Conservation (phyloP, 495 filamentous ascomycete species). For the Amorphotheca resinae region DNA sequence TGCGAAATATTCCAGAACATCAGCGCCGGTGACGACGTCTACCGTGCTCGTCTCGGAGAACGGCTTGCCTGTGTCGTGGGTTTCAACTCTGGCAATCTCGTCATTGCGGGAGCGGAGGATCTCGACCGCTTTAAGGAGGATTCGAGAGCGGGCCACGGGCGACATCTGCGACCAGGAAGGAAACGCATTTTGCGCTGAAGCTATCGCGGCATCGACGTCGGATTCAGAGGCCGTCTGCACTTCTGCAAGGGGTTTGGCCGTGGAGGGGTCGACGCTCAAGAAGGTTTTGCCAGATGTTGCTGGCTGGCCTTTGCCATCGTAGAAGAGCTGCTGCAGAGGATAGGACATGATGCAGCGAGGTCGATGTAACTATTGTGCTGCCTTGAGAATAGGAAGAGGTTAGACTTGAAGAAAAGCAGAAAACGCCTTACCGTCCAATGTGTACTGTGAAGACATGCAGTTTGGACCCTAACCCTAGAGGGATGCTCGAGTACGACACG, state of each 20-base stretch:
- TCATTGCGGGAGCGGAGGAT: slow-evolving; percentile 57
- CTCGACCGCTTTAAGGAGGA: slow-evolving; percentile 54
- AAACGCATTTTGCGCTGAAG: slow-evolving; percentile 50
- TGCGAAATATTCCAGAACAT: slow-evolving; percentile 68
- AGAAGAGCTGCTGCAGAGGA: slow-evolving; percentile 50
- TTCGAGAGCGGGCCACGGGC: slow-evolving; percentile 50
- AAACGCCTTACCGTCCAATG: no score
- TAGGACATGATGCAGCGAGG: slow-evolving; percentile 30
- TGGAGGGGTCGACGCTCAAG: slow-evolving; percentile 56
- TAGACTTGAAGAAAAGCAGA: slow-evolving; percentile 7
- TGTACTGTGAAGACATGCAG: slow-evolving; percentile 12
- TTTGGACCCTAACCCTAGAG: no score
- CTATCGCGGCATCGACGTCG: slow-evolving; percentile 54
- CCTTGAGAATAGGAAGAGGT: background rate
- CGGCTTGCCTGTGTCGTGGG: slow-evolving; percentile 62
- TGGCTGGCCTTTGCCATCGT: slow-evolving; percentile 47
- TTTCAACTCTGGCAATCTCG: slow-evolving; percentile 55
- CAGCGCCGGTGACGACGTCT: slow-evolving; percentile 61
- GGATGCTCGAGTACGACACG: no score
- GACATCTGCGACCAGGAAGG: slow-evolving; percentile 53
- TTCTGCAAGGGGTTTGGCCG: slow-evolving; percentile 46
- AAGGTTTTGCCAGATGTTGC: slow-evolving; percentile 49
- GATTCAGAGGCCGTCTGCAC: slow-evolving; percentile 48
- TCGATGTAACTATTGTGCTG: background rate
- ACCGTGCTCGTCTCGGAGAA: slow-evolving; percentile 65